phyloP scores from a whole-genome alignment of 306 rosid genomes.

The Comarum palustre region DNA sequence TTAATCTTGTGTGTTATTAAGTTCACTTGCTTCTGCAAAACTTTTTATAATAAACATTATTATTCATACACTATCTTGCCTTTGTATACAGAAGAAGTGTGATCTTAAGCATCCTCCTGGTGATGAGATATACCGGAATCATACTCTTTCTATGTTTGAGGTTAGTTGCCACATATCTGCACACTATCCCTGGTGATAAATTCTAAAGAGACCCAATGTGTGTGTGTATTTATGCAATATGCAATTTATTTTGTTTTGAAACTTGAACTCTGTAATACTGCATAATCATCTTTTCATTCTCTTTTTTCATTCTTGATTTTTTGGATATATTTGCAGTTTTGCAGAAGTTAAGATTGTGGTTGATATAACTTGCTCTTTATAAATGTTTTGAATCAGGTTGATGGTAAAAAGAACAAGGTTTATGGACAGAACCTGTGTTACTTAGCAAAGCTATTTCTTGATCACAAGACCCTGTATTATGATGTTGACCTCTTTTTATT shows the following conservation, averaged over 20 bases:
- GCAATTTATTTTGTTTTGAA: background rate
- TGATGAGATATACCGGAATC: constrained; percentile 94
- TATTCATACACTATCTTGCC: constrained; percentile 6
- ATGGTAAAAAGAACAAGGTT: constrained; percentile 98
- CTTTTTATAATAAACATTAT: background rate
- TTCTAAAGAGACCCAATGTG: background rate
- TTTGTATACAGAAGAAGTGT: constrained; percentile 72
- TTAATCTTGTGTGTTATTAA: background rate
- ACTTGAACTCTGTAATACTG: background rate
- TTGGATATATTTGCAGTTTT: background rate
- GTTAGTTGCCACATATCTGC: constrained; percentile 37
- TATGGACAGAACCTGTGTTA: constrained; percentile 99
- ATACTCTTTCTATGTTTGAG: constrained; percentile 99
- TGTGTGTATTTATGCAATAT: background rate
- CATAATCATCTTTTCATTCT: background rate
- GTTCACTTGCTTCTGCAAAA: background rate
- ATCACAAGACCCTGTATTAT: constrained; percentile 98
- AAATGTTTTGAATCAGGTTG: constrained; percentile 63
- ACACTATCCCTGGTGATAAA: background rate
- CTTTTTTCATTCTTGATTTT: background rate
- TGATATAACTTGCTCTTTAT: constrained; percentile 11
- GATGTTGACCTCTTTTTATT: constrained; percentile 96
- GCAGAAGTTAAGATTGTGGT: constrained; percentile 7
- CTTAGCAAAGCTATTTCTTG: constrained; percentile 93
- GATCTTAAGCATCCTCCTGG: constrained; percentile 99